Evolutionary conservation across 2,329 filamentous ascomycete genomes (phyloP).

Genomic region (Sordariomycetes sp.): DNA sequence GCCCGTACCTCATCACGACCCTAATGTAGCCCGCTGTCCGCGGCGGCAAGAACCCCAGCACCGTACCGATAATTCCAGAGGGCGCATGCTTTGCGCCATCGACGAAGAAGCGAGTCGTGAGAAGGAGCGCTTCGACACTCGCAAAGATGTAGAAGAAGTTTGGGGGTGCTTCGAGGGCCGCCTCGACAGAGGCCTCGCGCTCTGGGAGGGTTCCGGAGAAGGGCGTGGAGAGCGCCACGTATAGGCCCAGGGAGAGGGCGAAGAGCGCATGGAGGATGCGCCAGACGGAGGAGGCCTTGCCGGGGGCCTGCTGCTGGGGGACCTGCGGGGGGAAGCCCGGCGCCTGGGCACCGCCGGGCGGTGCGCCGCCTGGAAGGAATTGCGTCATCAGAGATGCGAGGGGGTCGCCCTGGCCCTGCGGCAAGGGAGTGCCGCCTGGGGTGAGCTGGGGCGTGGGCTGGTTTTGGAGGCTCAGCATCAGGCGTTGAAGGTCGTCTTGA

Average conservation of each 20-base stretch:
- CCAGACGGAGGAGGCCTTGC: slow-evolving; percentile 41
- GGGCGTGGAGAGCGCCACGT: slow-evolving; percentile 53
- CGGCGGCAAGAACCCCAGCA: slow-evolving; percentile 52
- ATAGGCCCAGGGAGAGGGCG: slow-evolving; percentile 55
- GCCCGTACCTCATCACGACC: slow-evolving; percentile 49
- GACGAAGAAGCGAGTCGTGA: slow-evolving; percentile 58
- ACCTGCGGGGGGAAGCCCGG: slow-evolving; percentile 25
- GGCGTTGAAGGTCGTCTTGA: slow-evolving; percentile 50
- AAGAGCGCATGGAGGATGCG: slow-evolving; percentile 61
- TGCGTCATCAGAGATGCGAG: slow-evolving; percentile 60
- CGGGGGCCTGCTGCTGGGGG: slow-evolving; percentile 17
- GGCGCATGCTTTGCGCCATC: slow-evolving; percentile 19
- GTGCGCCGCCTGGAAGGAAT: slow-evolving; percentile 41
- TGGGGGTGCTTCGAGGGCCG: slow-evolving; percentile 22
- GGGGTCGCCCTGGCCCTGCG: slow-evolving; percentile 14
- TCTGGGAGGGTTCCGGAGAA: slow-evolving; percentile 55
- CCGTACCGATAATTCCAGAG: slow-evolving; percentile 48
- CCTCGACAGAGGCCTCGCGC: slow-evolving; percentile 28
- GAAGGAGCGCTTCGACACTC: slow-evolving; percentile 59
- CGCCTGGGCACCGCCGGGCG: slow-evolving; percentile 4
- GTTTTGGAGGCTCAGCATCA: slow-evolving; percentile 45
- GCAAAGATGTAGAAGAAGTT: slow-evolving; percentile 72
- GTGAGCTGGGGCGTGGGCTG: slow-evolving; percentile 16
- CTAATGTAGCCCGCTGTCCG: slow-evolving; percentile 48
- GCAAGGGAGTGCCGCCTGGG: slow-evolving; percentile 5